Percentiles rank a stretch among this genome's conserved stretches.
phyloP scores from a whole-genome alignment of 2,329 filamentous ascomycete species.

The Paraphaeosphaeria sporulosa region DNA sequence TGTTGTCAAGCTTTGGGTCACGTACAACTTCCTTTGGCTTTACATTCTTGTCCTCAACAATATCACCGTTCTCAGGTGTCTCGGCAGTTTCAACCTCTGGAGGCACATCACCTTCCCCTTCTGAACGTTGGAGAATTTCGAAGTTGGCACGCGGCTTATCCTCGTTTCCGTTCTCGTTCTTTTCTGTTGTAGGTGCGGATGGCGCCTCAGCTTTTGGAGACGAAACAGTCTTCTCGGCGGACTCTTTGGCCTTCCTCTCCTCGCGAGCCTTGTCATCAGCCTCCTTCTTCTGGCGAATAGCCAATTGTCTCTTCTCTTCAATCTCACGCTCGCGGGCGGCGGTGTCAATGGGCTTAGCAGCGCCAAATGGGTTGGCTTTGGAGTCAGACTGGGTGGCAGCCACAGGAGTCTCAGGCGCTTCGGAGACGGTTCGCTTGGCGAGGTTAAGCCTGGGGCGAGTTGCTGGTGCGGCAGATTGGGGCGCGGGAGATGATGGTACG shows the following conservation, averaged over 20 bases:
- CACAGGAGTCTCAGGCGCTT: slow-evolving; percentile 62
- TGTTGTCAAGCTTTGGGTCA: slow-evolving; percentile 49
- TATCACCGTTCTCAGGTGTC: slow-evolving; percentile 58
- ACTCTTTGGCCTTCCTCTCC: slow-evolving; percentile 64
- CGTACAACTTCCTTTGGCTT: slow-evolving; percentile 64
- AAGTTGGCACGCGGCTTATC: slow-evolving; percentile 60
- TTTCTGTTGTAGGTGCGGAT: slow-evolving; percentile 39
- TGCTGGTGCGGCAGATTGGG: slow-evolving; percentile 64
- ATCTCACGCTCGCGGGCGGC: slow-evolving; percentile 87
- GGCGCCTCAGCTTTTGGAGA: slow-evolving; percentile 57
- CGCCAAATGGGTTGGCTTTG: slow-evolving; percentile 93
- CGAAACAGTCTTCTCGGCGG: slow-evolving; percentile 66
- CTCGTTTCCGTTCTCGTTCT: slow-evolving; percentile 45
- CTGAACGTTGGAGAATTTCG: slow-evolving; percentile 62
- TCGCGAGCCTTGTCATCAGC: slow-evolving; percentile 85
- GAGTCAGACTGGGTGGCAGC: slow-evolving; percentile 63
- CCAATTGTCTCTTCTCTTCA: slow-evolving; percentile 82
- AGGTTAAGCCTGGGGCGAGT: slow-evolving; percentile 85
- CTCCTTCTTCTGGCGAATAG: slow-evolving; percentile 82
- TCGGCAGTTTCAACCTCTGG: slow-evolving; percentile 53
- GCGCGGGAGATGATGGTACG: slow-evolving; percentile 77
- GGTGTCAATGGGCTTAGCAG: slow-evolving; percentile 92
- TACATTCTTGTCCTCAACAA: slow-evolving; percentile 60
- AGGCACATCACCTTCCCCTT: slow-evolving; percentile 41
- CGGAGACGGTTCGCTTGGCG: slow-evolving; percentile 87